phyloP scores from a whole-genome alignment of 225 moss, liverwort and hornwort genomes.

The Climacium dendroides region DNA sequence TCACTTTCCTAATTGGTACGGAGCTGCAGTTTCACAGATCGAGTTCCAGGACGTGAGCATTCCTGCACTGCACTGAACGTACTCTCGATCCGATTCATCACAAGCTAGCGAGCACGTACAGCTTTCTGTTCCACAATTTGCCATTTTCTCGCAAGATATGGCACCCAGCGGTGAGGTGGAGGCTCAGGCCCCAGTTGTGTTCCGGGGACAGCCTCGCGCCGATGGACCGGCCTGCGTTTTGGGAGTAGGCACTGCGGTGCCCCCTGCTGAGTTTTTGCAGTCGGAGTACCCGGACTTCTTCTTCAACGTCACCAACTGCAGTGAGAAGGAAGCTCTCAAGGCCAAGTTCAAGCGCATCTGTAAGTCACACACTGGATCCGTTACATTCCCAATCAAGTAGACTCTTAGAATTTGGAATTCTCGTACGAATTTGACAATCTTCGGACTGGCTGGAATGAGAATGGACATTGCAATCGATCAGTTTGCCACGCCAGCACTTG shows the following conservation, averaged over 20 bases:
- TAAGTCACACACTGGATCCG: neutral
- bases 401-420: too few relatives aligned
- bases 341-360: slow-evolving; percentile 59
- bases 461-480: too few relatives aligned
- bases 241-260: slow-evolving; percentile 50
- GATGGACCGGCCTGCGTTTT: slow-evolving; percentile 37
- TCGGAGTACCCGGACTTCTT: slow-evolving; percentile 45
- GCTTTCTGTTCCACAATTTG: neutral
- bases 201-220: slow-evolving; percentile 7
- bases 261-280: slow-evolving; percentile 30
- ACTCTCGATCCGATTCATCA: neutral
- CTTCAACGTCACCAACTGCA: slow-evolving; percentile 44
- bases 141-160: neutral
- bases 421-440: too few relatives aligned
- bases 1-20: neutral
- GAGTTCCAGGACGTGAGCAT: neutral
- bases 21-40: neutral
- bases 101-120: neutral
- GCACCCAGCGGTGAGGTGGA: neutral
- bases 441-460: too few relatives aligned
- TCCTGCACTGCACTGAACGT: neutral
- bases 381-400: too few relatives aligned
- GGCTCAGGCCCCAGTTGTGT: neutral
- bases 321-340: slow-evolving; percentile 31
- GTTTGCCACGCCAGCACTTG: too few relatives aligned